Conservation (phyloP, 495 filamentous ascomycete species). For the Saxophila tyrrhenica region DNA sequence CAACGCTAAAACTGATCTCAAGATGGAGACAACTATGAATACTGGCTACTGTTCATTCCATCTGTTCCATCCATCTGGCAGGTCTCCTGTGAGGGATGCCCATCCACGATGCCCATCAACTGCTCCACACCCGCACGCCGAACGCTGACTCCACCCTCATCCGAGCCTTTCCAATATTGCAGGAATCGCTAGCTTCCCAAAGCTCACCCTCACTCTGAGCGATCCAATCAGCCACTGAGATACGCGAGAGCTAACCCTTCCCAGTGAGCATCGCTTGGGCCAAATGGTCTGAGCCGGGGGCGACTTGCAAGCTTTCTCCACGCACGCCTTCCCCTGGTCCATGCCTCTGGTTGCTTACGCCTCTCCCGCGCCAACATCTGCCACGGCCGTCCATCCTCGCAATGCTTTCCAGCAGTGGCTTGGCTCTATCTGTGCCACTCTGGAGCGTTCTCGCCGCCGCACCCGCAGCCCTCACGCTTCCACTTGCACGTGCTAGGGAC, state of each 20-base stretch:
- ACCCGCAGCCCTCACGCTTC: not conserved
- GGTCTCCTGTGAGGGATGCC: too few relatives aligned
- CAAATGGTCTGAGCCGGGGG: too few relatives aligned
- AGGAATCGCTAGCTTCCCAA: not conserved
- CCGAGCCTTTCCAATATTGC: not conserved
- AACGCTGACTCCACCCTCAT: not conserved
- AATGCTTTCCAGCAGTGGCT: not conserved
- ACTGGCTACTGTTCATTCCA: too few relatives aligned
- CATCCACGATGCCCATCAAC: too few relatives aligned
- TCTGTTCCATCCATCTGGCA: too few relatives aligned
- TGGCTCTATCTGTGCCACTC: not conserved
- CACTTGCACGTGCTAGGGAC: not conserved
- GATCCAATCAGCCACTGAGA: not conserved
- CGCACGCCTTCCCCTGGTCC: not conserved
- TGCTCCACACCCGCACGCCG: too few relatives aligned
- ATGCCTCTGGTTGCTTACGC: not conserved
- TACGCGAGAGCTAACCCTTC: not conserved
- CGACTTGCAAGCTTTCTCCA: not conserved
- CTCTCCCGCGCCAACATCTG: not conserved
- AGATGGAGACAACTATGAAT: too few relatives aligned
- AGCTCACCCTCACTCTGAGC: not conserved
- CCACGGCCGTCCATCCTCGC: not conserved
- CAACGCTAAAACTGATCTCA: too few relatives aligned
- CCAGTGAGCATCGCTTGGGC: not conserved
- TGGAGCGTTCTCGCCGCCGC: too few relatives aligned